Conservation (phyloP, 495 filamentous ascomycete species). For the Halenospora varia region DNA sequence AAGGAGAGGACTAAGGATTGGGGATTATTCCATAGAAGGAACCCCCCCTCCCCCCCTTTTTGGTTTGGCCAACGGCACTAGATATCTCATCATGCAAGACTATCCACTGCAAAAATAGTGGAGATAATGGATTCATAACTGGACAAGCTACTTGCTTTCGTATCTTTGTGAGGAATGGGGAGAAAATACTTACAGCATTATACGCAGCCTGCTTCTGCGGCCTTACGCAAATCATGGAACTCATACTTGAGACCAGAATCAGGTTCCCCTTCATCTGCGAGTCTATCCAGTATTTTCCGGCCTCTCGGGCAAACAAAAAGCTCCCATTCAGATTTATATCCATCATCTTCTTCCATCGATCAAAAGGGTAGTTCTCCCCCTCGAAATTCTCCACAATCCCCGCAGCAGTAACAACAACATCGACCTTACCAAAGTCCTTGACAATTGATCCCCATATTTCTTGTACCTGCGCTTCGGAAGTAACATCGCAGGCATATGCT, state of each 20-base stretch:
- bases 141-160: too few species aligned
- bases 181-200: conserved; percentile 26
- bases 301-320: conserved; percentile 24
- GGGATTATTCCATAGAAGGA: too few species aligned
- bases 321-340: conserved; percentile 26
- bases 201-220: conserved; percentile 31
- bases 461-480: conserved; percentile 22
- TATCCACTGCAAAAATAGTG: too few species aligned
- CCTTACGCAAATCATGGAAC: conserved; percentile 19
- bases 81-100: too few species aligned
- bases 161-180: too few species aligned
- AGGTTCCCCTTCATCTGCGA: conserved; percentile 26
- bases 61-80: too few species aligned
- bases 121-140: too few species aligned
- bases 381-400: conserved; percentile 24
- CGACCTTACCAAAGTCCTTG: conserved; percentile 26
- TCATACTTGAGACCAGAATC: conserved; percentile 28
- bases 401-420: conserved; percentile 26
- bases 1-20: too few species aligned
- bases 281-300: conserved; percentile 24
- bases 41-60: too few species aligned
- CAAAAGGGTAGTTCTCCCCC: conserved; percentile 23
- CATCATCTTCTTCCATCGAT: conserved; percentile 25
- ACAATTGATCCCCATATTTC: conserved; percentile 21
- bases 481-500: conserved; percentile 26